These are phyloP conservation scores for Sherardia arvensis DNA, from an alignment of 257 asterid genomes.

Conservation along the genomic window DNA sequence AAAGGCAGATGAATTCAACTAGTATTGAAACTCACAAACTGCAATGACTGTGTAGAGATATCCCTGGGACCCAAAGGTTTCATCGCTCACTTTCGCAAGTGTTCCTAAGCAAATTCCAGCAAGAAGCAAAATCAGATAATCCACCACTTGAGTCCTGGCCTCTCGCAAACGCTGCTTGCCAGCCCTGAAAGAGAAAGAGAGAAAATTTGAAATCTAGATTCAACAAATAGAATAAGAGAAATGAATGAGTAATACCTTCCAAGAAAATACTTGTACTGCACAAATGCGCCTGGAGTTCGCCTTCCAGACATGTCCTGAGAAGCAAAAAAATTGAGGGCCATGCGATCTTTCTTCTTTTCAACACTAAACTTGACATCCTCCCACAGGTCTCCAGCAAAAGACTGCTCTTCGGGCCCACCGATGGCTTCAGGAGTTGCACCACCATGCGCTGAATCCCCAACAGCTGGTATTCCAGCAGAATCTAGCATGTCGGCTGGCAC, in stretches of 20 bases:
- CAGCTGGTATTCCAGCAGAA: slow-evolving; percentile 44
- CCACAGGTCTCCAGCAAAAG: slow-evolving; percentile 76
- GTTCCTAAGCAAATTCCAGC: slow-evolving; percentile 96
- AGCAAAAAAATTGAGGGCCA: slow-evolving; percentile 43
- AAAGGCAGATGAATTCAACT: no score
- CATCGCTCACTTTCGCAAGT: slow-evolving; percentile 91
- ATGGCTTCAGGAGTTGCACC: slow-evolving; percentile 27
- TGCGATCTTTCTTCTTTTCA: slow-evolving; percentile 54
- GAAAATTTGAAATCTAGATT: no score
- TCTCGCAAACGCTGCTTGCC: slow-evolving; percentile 85
- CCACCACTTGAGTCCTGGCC: slow-evolving; percentile 74
- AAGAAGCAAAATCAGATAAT: slow-evolving; percentile 64
- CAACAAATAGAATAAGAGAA: background rate
- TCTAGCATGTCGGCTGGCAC: slow-evolving; percentile 92
- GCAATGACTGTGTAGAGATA: slow-evolving; percentile 94
- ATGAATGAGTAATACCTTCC: slow-evolving; percentile 51
- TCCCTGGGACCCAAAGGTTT: slow-evolving; percentile 73
- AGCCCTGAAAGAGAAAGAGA: no score
- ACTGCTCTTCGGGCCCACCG: slow-evolving; percentile 32
- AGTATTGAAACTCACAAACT: slow-evolving; percentile 56
- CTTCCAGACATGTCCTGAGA: slow-evolving; percentile 61
- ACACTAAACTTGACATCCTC: slow-evolving; percentile 58
- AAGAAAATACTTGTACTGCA: slow-evolving; percentile 67
- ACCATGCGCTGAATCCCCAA: slow-evolving; percentile 49
- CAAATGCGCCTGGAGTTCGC: slow-evolving; percentile 35